A percentile compares a stretch with the other conserved stretches of the same genome.
phyloP scores from a whole-genome alignment of 2,329 filamentous ascomycete species.

The Septoria linicola region DNA sequence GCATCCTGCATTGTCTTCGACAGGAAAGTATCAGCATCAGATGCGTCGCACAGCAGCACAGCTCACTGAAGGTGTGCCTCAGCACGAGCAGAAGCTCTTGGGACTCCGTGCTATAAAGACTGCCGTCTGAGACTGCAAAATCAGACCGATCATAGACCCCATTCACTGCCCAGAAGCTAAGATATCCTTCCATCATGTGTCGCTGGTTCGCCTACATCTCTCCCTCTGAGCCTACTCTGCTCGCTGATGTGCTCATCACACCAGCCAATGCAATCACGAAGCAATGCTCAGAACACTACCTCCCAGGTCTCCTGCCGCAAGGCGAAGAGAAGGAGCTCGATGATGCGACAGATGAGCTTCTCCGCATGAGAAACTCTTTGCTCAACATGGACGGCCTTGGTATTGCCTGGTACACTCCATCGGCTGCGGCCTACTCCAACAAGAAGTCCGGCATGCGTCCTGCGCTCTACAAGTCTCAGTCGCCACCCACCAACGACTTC shows the following conservation, averaged over 20 bases:
- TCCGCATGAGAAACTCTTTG: conserved; percentile 51
- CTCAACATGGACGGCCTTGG: conserved; percentile 45
- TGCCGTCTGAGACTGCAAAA: no score
- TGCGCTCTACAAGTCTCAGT: conserved; percentile 51
- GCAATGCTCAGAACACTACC: conserved; percentile 47
- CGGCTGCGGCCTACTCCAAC: conserved; percentile 38
- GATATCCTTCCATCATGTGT: conserved; percentile 14
- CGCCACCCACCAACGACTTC: conserved; percentile 53
- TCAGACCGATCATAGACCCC: no score
- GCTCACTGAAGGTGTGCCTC: no score
- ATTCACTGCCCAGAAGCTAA: neutral
- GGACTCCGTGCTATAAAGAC: no score
- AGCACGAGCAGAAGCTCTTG: no score
- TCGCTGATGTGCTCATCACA: conserved; percentile 54
- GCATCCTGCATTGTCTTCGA: no score
- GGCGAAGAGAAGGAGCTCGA: conserved; percentile 39
- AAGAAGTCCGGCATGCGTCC: conserved; percentile 40
- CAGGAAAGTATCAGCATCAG: no score
- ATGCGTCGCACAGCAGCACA: no score
- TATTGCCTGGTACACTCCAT: conserved; percentile 52
- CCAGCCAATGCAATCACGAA: conserved; percentile 44
- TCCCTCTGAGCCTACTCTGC: conserved; percentile 51
- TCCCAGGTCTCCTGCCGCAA: conserved; percentile 52
- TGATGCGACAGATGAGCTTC: conserved; percentile 42
- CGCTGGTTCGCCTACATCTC: conserved; percentile 58